Evolutionary conservation across 2,329 filamentous ascomycete species (phyloP), one percentile per base, ranked within the genome.

Genomic region (Pseudocercospora vitis): DNA sequence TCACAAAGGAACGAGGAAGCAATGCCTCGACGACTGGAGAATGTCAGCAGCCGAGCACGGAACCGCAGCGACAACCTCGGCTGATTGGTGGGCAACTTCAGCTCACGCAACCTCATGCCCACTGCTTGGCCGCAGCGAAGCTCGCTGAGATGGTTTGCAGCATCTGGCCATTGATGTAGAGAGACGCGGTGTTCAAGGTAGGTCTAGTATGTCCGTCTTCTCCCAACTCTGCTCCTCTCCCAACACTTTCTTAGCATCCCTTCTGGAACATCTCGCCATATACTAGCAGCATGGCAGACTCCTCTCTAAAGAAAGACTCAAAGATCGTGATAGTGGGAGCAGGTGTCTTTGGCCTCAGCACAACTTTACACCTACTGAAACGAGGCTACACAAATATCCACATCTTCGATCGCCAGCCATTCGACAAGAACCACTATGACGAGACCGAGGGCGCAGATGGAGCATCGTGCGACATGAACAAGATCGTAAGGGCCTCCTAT

Each of bases 311-410:
- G 6, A 52, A 52, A 37, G 53, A 56, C 46, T 59, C 57, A 44
- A 59, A 59, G 42, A 62, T 68, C 26, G 44, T 57, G 21, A 74
- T 76, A 40, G 58, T 77, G 11, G 74, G 74, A 37, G 70, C 70
- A 14, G 74, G 74, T n/a, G 74, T 76, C 40, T 71, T 76, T 23
- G 74, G 74, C 29, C 61, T 74, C 46, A 72, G 70, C n/a, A 73
- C 72, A 6, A 73, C 74, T 19, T 55, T 66, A 4, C 63, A 66
- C 32, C 62, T 68, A 7, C 50, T 62, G 14, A 48, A 55, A 29
- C 51, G 58, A 28, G 63, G 63, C 40, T 66, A 66, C 32, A 59
- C 52, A 4, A 64, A 65, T 48, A 57, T 68, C 11, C 58, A 60
- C 18, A 21, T 68, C 31, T 66, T 66, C 40, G 65, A 81, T 49